A percentile compares a stretch with the other conserved stretches of the same genome.
Conservation (phyloP, 768 basidiomycete species). For the Boletus subcaerulescens region DNA sequence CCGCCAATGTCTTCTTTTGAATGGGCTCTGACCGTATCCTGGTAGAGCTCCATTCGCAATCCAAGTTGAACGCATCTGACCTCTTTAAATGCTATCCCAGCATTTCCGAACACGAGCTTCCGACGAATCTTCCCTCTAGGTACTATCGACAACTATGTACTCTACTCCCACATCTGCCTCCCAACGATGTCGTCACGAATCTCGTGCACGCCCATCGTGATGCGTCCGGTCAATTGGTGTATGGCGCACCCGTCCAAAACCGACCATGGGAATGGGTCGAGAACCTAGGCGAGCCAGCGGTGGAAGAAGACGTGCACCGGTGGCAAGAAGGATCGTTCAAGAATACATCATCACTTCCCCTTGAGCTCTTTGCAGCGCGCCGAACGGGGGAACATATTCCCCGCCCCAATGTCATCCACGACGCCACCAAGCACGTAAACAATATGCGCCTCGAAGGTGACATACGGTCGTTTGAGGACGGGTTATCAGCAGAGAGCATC, state of each 20-base stretch:
- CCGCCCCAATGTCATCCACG: not conserved
- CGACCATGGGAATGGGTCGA: conserved; percentile 89
- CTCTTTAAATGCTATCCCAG: conserved; percentile 65
- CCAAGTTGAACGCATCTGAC: conserved; percentile 50
- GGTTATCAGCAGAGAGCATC: conserved; percentile 55
- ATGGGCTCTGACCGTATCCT: not conserved
- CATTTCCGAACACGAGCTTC: conserved; percentile 47
- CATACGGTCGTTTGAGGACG: conserved; percentile 64
- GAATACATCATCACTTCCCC: conserved; percentile 68
- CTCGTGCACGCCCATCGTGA: conserved; percentile 62
- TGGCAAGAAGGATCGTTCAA: conserved; percentile 48
- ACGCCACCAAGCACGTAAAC: not conserved
- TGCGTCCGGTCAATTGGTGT: conserved; percentile 45
- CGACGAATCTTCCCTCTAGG: conserved; percentile 52
- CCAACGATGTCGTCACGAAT: conserved; percentile 49
- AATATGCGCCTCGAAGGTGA: conserved; percentile 38
- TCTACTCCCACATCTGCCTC: conserved; percentile 55
- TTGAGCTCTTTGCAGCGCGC: conserved; percentile 67
- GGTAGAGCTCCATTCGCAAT: conserved; percentile 61
- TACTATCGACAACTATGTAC: conserved; percentile 55
- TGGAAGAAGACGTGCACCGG: conserved; percentile 43
- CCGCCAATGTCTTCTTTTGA: too few species aligned
- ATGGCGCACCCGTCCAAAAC: conserved; percentile 57
- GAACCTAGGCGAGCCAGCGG: conserved; percentile 51
- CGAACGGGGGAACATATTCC: conserved; percentile 58